Evolutionary conservation across 2,329 filamentous ascomycete species (phyloP), one percentile per base, ranked within the genome.

Genomic region (Tolypocladium amazonense): DNA sequence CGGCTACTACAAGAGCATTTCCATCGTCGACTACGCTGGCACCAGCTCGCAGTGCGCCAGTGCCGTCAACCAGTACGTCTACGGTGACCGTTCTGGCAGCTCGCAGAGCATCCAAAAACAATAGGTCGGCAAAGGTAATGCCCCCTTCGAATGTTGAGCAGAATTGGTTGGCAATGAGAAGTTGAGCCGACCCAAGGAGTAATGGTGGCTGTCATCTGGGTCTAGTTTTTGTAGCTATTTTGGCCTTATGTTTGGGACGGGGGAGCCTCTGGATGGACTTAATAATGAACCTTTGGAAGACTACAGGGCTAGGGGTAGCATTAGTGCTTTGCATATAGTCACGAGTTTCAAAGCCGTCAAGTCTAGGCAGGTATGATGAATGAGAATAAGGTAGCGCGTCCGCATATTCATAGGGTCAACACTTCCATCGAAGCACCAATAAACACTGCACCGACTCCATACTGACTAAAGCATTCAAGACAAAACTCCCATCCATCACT

Each of bases 1-100:
- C 59, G 82, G 75, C 67, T 80, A 80, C 76, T 85, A 85, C 81
- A 76, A 83, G 76, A 77, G 73, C 68, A 70, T 85, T 65, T 77
- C 71, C 64, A 79, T 85, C 62, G 69, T 73, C 65, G 81, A 85
- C 74, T 82, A 80, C 72, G 75, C 76, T 68, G 81, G 81, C 69
- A 77, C 78, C 63, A 68, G 71, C 57, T 73, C 73, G 58, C 68
- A 75, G 61, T 69, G 68, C 61, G 63, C 59, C 64, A 65, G 66
- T 39, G 72, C 72, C 59, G 78, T 79, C 63, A 78, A 74, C 67
- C 72, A 80, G 73, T 85, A 85, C 75, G 68, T 74, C 61, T 85
- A 79, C 66, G 67, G 71, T 23, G 81, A 81, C 72, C 71, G 75
- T 62, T 73, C 73, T 62, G 82, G 82, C 66, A 75, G 69, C 60